phyloP scores from a whole-genome alignment of 2,329 filamentous ascomycete genomes.

The Leptosphaerulina australis region DNA sequence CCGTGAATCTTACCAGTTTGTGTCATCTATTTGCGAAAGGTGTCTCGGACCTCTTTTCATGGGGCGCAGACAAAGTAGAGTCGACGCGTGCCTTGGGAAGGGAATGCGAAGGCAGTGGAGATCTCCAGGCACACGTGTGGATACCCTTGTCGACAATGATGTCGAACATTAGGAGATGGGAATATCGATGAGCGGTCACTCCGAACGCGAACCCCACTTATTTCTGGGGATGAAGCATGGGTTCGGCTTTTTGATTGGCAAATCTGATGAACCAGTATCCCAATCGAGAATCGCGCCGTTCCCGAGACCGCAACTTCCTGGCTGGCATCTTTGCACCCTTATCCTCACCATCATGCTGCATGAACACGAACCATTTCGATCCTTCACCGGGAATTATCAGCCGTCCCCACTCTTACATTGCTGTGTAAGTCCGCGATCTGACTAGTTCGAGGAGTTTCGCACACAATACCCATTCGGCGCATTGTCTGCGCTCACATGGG shows the following conservation, averaged over 20 bases:
- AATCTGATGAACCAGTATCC: conserved; percentile 5
- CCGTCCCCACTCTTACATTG: conserved; percentile 2
- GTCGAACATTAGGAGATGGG: background rate
- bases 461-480: conserved; percentile 1
- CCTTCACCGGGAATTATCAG: conserved; percentile 9
- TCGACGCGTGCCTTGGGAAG: conserved; percentile 4
- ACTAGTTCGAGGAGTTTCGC: background rate
- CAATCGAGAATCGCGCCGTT: conserved; percentile 6
- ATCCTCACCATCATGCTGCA: conserved; percentile 5
- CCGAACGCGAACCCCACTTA: conserved; percentile 2
- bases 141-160: conserved; percentile 4
- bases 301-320: conserved; percentile 12
- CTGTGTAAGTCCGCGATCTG: background rate
- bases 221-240: conserved; percentile 2
- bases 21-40: conserved; percentile 3
- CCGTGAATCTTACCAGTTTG: conserved; percentile 4
- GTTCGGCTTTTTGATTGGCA: background rate
- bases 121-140: conserved; percentile 11
- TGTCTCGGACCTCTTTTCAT: background rate
- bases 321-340: conserved; percentile 8
- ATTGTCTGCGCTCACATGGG: conserved; percentile 3
- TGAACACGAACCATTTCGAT: conserved; percentile 5
- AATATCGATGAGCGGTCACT: conserved; percentile 9
- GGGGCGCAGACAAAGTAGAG: background rate
- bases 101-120: conserved; percentile 7